Base-by-base conservation (phyloP, 2,329 filamentous ascomycete species). In the Orbilia javanica region DNA sequence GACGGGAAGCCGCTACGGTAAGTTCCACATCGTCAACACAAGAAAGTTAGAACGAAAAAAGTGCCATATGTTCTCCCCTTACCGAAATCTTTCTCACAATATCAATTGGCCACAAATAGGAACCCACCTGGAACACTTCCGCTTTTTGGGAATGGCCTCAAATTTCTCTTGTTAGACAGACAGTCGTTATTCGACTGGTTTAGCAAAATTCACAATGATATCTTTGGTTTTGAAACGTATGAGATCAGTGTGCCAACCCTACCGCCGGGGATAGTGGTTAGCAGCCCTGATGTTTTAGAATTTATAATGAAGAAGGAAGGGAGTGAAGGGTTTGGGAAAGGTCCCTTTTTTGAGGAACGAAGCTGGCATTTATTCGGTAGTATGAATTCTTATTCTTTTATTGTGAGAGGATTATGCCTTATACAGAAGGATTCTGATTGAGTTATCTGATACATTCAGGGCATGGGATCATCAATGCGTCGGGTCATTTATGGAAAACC, bases 401-500 rank as follows among this genome's bases (percentile, higher is more conserved):
- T 48, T 34, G 18, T 22, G 18, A 36, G 13, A 31, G 2, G 15
- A 6, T 3, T 15, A 18, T 60, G 31, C 8, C n/a, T 15, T 44
- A 5, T 8, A 42, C 7, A 7, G 48, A 36, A 7, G 22, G 3
- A 18, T 50, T 18, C 66, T 67, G 29, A 55, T 18, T 53, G 52
- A 31, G 42, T 18, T 34, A n/a, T 3, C 42, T 25, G 46, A 25
- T 2, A n/a, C 11, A 42, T n/a, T 11, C 55, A 87, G 86, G 88
- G 0, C 86, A 89, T 79, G 90, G 90, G 27, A 91, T 91, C 80
- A 90, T 91, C 83, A 91, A 91, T 80, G 87, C 87, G 27, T 89
- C 91, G 77, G 90, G 90, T 46, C 88, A 90, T 22, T 81, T 89
- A 25, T 91, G 90, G 89, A 88, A 86, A 76, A 84, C 87, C 1